These are phyloP conservation scores for Debaryomyces nepalensis DNA, from an alignment of 1,139 yeast species.

Conservation along the genomic window DNA sequence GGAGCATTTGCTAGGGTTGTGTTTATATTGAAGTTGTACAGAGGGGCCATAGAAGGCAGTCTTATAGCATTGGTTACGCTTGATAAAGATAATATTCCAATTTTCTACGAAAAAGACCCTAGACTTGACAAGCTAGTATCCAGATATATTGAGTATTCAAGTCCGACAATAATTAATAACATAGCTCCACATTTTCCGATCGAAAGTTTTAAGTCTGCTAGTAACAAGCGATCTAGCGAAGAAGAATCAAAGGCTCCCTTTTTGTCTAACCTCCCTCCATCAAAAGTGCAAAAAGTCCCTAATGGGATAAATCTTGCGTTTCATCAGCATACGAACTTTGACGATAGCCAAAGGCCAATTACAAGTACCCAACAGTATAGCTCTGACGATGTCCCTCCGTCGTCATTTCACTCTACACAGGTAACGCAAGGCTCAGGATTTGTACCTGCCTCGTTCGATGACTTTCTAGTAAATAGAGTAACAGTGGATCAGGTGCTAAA, in stretches of 20 bases:
- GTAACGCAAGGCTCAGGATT: neutral
- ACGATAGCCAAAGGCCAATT: conserved; percentile 17
- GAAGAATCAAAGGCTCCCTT: neutral
- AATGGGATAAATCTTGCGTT: conserved; percentile 14
- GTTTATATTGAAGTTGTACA: conserved; percentile 19
- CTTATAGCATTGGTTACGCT: conserved; percentile 15
- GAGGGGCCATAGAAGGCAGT: conserved; percentile 18
- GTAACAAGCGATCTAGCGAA: conserved; percentile 1
- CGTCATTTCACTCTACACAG: neutral
- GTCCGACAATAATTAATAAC: neutral
- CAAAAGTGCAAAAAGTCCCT: conserved; percentile 12
- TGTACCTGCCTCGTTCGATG: conserved; percentile 15
- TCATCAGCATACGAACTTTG: conserved; percentile 14
- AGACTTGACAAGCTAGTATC: conserved; percentile 1
- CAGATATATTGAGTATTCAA: conserved; percentile 2
- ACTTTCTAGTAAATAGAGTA: conserved; percentile 21
- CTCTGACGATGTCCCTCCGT: conserved; percentile 4
- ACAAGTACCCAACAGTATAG: conserved; percentile 8
- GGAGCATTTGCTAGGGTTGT: conserved; percentile 21
- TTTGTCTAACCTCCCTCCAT: conserved; percentile 10
- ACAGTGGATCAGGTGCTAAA: conserved; percentile 16
- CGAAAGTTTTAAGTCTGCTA: neutral
- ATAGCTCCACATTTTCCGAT: conserved; percentile 10
- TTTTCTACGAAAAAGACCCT: conserved; percentile 9
- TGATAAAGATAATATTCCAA: conserved; percentile 10